A percentile compares a stretch with the other conserved stretches of the same genome.
Evolutionary conservation across 139 green algal species (phyloP).

Genomic region (Chlorella sp.): DNA sequence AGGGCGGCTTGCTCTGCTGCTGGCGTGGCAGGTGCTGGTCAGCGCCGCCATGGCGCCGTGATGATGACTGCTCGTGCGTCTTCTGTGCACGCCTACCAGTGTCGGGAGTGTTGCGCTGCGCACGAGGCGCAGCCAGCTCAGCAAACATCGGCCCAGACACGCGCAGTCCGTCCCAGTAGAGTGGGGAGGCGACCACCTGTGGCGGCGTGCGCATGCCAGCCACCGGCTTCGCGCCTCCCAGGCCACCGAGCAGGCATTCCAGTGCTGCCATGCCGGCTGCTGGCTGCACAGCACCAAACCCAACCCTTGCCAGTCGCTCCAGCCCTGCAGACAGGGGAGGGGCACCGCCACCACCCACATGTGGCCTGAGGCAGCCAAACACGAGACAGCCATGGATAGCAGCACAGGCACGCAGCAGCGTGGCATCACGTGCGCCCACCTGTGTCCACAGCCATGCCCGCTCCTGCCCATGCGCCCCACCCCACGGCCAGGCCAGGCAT

Average conservation of each 20-base stretch:
- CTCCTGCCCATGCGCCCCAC: constrained; percentile 57
- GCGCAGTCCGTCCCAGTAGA: constrained; percentile 34
- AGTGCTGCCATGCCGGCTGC: constrained; percentile 22
- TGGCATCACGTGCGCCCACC: constrained; percentile 10
- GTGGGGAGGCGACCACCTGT: constrained; percentile 20
- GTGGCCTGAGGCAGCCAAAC: constrained; percentile 1
- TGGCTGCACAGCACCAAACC: constrained; percentile 37
- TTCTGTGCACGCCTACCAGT: neutral
- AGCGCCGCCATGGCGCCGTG: neutral
- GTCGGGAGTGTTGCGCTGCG: neutral
- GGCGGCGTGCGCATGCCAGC: neutral
- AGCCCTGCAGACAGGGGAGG: constrained; percentile 35
- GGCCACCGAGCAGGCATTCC: neutral
- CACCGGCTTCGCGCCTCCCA: neutral
- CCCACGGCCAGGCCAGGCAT: constrained; percentile 35
- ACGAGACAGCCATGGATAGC: constrained; percentile 4
- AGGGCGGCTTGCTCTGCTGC: no score
- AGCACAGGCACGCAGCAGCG: constrained; percentile 9
- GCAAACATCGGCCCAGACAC: constrained; percentile 2
- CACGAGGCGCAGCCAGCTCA: constrained; percentile 23
- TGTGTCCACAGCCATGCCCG: constrained; percentile 52
- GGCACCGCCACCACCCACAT: no score
- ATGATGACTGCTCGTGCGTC: neutral
- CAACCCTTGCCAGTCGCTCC: constrained; percentile 40
- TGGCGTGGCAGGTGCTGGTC: no score